A percentile compares a stretch with the other conserved stretches of the same genome.
phyloP scores from a whole-genome alignment of 148 eudicot species.

The Vaccinium macrocarpon region DNA sequence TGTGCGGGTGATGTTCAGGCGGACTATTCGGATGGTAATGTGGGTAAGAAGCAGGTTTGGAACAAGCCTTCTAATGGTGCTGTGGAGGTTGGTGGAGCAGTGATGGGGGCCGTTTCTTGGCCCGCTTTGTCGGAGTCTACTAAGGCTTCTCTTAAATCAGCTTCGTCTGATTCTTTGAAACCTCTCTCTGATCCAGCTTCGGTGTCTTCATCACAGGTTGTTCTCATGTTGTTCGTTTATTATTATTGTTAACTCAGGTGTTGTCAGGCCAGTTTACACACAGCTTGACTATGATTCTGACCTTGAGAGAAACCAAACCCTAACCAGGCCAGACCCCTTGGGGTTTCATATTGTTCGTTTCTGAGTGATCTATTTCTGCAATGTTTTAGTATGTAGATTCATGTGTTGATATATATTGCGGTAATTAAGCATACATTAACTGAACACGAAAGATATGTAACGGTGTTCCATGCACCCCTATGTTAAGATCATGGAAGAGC shows the following conservation, averaged over 20 bases:
- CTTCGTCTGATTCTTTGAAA: constrained; percentile 46
- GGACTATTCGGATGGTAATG: constrained; percentile 33
- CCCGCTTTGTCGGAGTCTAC: constrained; percentile 77
- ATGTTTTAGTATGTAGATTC: not conserved
- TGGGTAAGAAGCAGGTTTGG: constrained; percentile 57
- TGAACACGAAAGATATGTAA: not conserved
- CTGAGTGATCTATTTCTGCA: not conserved
- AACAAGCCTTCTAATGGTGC: constrained; percentile 42
- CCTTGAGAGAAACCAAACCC: too few species aligned
- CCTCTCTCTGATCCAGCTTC: constrained; percentile 38
- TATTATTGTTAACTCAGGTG: too few species aligned
- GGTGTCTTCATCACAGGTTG: constrained; percentile 43
- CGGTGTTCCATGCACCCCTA: not conserved
- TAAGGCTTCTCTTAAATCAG: constrained; percentile 46
- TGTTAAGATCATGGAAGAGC: not conserved
- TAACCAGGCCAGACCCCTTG: too few species aligned
- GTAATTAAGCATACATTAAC: not conserved
- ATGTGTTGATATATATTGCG: not conserved
- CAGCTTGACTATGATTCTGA: too few species aligned
- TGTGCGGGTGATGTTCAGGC: constrained; percentile 22
- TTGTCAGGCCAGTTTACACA: too few species aligned
- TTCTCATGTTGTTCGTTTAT: not conserved
- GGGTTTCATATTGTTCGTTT: not conserved
- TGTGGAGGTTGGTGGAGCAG: constrained; percentile 43
- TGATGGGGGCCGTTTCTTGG: constrained; percentile 74